Base-by-base conservation (phyloP, 1,284 basidiomycete genomes). In the Lentinus polychrous region DNA sequence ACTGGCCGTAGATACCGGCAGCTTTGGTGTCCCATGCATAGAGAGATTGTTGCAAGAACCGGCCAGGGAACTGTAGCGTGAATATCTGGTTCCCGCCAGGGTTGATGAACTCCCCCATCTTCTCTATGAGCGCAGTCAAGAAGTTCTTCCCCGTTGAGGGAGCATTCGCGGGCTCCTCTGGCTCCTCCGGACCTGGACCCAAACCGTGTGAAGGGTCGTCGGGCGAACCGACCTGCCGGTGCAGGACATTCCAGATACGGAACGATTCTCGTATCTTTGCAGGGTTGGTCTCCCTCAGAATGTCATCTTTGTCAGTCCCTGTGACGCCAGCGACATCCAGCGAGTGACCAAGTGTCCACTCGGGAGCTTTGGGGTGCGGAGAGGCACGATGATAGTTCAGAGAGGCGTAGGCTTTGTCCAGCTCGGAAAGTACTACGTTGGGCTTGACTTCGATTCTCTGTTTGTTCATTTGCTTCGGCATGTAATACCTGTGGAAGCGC, bases 51-150 rank as follows among this genome's bases (percentile, higher is more conserved):
- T 56, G 55, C 33, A 61, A 45, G 47, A 54, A 61, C 0, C 59
- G 49, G 14, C 58, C 57, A 8, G 60, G 60, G 34, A 61, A 60
- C 34, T 61, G 60, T 5, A 61, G 49, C 10, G 56, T 50, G 39
- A 61, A 60, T 15, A 56, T 49, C 35, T 57, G 57, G 20, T 52
- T 53, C 8, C 54, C 54, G 0, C 49, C 50, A 4, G 57, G 54
- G n/a, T 48, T 51, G 50, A 61, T 60, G 40, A 60, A 49, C n/a
- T 56, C 24, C 36, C 54, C 52, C 14, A 60, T 37, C 15, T 43
- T 43, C 6, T 24, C 31, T 42, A 33, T 15, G 20, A 49, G 22
- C n/a, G 22, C 32, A 15, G 23, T n/a, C n/a, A 49, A 32, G 41
- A 49, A 39, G 7, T 35, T 15, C 7, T 37, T 5, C 35, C 18